phyloP scores from a whole-genome alignment of 2,329 filamentous ascomycete genomes.

The Aciculosporium take region DNA sequence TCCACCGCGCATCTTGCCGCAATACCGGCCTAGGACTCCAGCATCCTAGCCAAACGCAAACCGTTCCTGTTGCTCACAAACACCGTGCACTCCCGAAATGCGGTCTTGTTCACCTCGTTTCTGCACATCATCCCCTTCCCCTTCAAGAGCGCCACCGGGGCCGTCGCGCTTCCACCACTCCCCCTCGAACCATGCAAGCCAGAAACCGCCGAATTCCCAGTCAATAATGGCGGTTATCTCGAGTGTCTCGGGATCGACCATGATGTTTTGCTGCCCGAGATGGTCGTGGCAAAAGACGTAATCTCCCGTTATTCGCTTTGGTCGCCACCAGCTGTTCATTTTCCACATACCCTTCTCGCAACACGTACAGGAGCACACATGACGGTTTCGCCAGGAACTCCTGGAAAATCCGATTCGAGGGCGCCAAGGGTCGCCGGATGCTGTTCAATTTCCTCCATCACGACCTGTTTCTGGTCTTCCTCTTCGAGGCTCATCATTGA shows the following conservation, averaged over 20 bases:
- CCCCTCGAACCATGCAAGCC: slow-evolving; percentile 11
- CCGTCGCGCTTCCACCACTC: slow-evolving; percentile 9
- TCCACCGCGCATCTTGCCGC: no score
- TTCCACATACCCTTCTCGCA: slow-evolving; percentile 4
- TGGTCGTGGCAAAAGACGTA: slow-evolving; percentile 9
- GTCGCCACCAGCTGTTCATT: slow-evolving; percentile 6
- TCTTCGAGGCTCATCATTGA: slow-evolving; percentile 2
- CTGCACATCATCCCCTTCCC: slow-evolving; percentile 5
- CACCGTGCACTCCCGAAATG: no score
- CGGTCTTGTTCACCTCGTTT: no score
- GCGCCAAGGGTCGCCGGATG: background rate
- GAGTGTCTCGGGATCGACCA: slow-evolving; percentile 11
- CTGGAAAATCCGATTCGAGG: slow-evolving; percentile 5
- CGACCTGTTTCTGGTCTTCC: slow-evolving; percentile 3
- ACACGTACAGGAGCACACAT: slow-evolving; percentile 7
- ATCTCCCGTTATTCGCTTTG: slow-evolving; percentile 2
- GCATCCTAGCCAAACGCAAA: no score
- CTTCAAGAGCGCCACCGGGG: slow-evolving; percentile 6
- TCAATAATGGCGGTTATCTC: slow-evolving; percentile 20
- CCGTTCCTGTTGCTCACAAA: no score
- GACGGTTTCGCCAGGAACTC: slow-evolving; percentile 6
- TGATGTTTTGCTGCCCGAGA: slow-evolving; percentile 8
- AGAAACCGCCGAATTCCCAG: slow-evolving; percentile 23
- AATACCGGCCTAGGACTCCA: no score
- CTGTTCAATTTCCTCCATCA: slow-evolving; percentile 1